These are phyloP conservation scores for Halenospora varia DNA, from an alignment of 495 filamentous ascomycete species.

Conservation along the genomic window DNA sequence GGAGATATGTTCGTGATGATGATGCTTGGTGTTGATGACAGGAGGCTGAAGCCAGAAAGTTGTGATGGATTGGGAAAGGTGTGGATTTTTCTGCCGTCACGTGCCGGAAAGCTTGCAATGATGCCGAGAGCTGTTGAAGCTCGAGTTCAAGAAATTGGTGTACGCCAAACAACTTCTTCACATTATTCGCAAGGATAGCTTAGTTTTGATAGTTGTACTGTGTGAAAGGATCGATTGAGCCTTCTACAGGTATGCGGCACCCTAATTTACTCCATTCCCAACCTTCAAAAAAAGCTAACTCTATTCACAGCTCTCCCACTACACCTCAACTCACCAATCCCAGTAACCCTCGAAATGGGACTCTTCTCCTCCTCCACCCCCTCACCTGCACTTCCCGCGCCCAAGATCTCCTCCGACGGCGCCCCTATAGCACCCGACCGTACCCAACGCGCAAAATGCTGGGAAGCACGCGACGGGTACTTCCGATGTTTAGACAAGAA, in stretches of 20 bases:
- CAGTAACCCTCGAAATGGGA: constrained; percentile 14
- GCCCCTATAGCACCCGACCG: constrained; percentile 41
- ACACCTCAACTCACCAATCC: not conserved
- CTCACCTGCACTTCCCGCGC: constrained; percentile 12
- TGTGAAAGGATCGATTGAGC: no score
- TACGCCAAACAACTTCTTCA: not conserved
- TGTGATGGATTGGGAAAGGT: not conserved
- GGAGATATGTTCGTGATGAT: not conserved
- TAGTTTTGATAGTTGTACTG: no score
- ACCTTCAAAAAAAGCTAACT: not conserved
- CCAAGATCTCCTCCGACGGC: constrained; percentile 27
- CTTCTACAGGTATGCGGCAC: no score
- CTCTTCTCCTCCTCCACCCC: constrained; percentile 15
- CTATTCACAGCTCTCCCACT: not conserved
- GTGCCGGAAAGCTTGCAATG: not conserved
- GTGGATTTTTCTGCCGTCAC: not conserved
- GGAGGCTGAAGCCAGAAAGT: not conserved
- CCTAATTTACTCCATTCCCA: no score
- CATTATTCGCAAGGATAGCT: no score
- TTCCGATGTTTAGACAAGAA: constrained; percentile 79
- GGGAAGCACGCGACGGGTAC: constrained; percentile 76
- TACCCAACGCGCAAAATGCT: not conserved
- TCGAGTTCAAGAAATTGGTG: not conserved
- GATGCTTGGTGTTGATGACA: not conserved
- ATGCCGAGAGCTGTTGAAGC: not conserved